A percentile compares a stretch with the other conserved stretches of the same genome.
Conservation (phyloP, 805 yeast species). For the Yarrowia sp. region DNA sequence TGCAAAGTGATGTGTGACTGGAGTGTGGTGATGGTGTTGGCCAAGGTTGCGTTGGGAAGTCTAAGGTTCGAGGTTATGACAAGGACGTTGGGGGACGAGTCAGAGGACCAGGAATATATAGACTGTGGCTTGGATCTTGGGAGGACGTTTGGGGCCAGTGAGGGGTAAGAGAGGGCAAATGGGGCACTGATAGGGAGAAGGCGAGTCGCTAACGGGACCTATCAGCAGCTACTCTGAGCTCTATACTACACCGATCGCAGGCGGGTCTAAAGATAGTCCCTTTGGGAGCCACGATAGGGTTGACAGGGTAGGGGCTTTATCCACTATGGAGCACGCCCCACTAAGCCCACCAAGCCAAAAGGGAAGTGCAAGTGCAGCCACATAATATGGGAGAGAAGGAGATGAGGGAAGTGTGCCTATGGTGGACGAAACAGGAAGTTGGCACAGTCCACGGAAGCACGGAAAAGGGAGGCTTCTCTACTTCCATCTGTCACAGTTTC, state of each 20-base stretch:
- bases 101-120: background rate
- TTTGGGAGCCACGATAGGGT: slow-evolving; percentile 25
- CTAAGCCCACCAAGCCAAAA: slow-evolving; percentile 18
- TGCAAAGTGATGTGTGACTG: background rate
- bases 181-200: background rate
- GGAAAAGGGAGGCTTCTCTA: too few species aligned
- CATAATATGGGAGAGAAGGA: background rate
- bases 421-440: background rate
- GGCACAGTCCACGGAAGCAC: background rate
- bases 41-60: slow-evolving; percentile 36
- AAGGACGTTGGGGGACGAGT: slow-evolving; percentile 20
- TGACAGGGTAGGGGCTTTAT: slow-evolving; percentile 13
- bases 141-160: background rate
- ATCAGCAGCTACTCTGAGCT: too few species aligned
- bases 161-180: background rate
- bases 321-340: slow-evolving; percentile 25
- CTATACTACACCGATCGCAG: slow-evolving; percentile 6
- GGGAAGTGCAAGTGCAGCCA: slow-evolving; percentile 33
- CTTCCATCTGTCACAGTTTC: background rate
- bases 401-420: too few species aligned
- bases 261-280: slow-evolving; percentile 25
- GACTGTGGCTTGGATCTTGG: background rate
- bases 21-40: slow-evolving; percentile 23
- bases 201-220: too few species aligned
- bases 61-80: slow-evolving; percentile 33